A percentile compares a stretch with the other conserved stretches of the same genome.
These are phyloP conservation scores for Collybiopsis luxurians DNA, from an alignment of 768 basidiomycete genomes.

Conservation along the genomic window DNA sequence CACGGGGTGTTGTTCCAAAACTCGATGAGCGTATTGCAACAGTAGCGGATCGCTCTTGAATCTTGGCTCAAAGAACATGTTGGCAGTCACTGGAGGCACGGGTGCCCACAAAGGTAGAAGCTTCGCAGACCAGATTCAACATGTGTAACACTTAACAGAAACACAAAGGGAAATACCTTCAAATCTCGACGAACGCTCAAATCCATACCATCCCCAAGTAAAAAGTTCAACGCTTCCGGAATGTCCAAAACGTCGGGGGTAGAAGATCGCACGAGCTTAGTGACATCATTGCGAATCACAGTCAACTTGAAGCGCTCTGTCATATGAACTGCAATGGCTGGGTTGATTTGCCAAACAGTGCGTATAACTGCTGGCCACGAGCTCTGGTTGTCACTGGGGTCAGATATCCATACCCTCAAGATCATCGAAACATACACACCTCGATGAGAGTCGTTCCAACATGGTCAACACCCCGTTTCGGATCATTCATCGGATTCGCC, in stretches of 20 bases:
- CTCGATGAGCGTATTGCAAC: constrained; percentile 95
- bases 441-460: constrained; percentile 42
- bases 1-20: constrained; percentile 92
- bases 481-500: constrained; percentile 83
- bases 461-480: constrained; percentile 63
- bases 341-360: constrained; percentile 79
- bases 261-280: constrained; percentile 68
- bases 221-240: constrained; percentile 77
- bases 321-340: constrained; percentile 79
- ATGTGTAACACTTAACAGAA: neutral
- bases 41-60: constrained; percentile 82
- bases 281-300: constrained; percentile 68
- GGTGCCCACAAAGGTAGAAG: constrained; percentile 87
- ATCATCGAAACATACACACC: neutral
- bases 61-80: constrained; percentile 81
- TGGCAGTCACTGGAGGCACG: constrained; percentile 79
- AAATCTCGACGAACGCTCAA: constrained; percentile 63
- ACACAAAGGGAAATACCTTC: constrained; percentile 48
- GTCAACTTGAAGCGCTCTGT: constrained; percentile 84
- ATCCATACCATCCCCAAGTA: constrained; percentile 74
- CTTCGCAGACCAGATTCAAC: constrained; percentile 39
- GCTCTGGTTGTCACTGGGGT: constrained; percentile 30
- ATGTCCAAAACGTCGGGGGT: constrained; percentile 67
- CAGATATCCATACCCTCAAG: neutral
- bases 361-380: constrained; percentile 69